Evolutionary conservation across 2,329 filamentous ascomycete genomes (phyloP).

Genomic region (Periconia macrospinosa): DNA sequence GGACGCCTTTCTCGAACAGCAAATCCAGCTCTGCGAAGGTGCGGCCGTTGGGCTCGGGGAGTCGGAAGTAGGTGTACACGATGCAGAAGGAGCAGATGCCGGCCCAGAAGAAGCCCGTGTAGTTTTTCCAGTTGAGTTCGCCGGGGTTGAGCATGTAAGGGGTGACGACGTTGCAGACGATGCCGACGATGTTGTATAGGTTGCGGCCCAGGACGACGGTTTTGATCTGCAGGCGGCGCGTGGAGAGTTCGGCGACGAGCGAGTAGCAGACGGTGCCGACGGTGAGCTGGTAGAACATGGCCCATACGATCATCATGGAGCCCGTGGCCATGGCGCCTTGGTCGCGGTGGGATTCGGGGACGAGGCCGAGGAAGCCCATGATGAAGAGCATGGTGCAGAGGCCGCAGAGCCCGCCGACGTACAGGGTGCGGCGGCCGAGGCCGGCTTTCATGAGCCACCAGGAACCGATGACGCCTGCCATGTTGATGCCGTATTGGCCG

Average conservation of each 20-base stretch:
- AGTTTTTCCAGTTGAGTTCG: conserved; percentile 88
- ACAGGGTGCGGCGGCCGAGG: conserved; percentile 74
- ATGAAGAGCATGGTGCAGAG: conserved; percentile 77
- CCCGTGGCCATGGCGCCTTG: conserved; percentile 75
- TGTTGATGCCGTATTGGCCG: conserved; percentile 69
- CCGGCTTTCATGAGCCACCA: conserved; percentile 79
- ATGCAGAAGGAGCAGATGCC: conserved; percentile 80
- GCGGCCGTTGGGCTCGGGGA: conserved; percentile 78
- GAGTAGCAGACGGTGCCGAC: conserved; percentile 91
- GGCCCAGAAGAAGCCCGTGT: conserved; percentile 85
- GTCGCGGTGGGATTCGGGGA: conserved; percentile 61
- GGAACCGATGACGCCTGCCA: conserved; percentile 77
- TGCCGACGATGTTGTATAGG: conserved; percentile 75
- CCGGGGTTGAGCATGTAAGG: conserved; percentile 91
- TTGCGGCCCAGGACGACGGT: conserved; percentile 85
- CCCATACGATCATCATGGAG: conserved; percentile 68
- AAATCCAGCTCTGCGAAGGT: conserved; percentile 86
- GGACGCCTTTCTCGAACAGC: conserved; percentile 74
- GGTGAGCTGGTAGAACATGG: conserved; percentile 73
- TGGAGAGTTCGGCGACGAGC: conserved; percentile 81
- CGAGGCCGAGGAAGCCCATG: conserved; percentile 81
- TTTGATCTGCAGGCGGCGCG: conserved; percentile 83
- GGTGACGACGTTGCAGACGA: conserved; percentile 78
- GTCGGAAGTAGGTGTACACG: conserved; percentile 77
- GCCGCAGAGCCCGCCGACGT: conserved; percentile 70